phyloP scores from a whole-genome alignment of 306 rosid genomes.

The Malus orientalis region DNA sequence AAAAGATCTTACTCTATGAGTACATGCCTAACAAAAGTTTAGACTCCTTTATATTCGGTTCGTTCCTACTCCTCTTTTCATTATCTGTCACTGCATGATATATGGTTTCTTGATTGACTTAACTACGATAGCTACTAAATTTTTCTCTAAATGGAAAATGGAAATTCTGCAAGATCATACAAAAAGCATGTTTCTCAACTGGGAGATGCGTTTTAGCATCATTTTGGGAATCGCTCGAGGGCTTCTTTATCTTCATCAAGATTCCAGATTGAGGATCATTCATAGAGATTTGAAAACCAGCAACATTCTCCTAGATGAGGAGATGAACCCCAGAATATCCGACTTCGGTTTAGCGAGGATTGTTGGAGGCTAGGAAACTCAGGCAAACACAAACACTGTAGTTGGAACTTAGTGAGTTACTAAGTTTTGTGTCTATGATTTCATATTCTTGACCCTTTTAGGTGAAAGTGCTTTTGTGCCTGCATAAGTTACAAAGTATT shows the following conservation, averaged over 20 bases:
- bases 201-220: conserved; percentile 54
- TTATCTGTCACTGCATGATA: too few species aligned
- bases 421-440: neutral
- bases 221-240: conserved; percentile 64
- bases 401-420: conserved; percentile 70
- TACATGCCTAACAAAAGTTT: conserved; percentile 68
- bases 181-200: conserved; percentile 26
- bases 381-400: conserved; percentile 41
- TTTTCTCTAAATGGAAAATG: conserved; percentile 7
- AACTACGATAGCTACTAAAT: neutral
- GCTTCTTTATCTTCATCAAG: conserved; percentile 67
- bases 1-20: conserved; percentile 63
- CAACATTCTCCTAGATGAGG: conserved; percentile 53
- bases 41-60: conserved; percentile 63
- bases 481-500: too few species aligned
- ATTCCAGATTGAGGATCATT: conserved; percentile 65
- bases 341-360: conserved; percentile 70
- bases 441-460: neutral
- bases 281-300: conserved; percentile 62
- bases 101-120: neutral
- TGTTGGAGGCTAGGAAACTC: conserved; percentile 51
- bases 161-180: conserved; percentile 26
- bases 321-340: conserved; percentile 61
- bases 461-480: neutral
- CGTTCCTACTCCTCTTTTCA: conserved; percentile 1